Percentiles rank a stretch among this genome's conserved stretches.
These are phyloP conservation scores for Paspalum notatum DNA, from an alignment of 176 grass and related monocot genomes.

Conservation along the genomic window DNA sequence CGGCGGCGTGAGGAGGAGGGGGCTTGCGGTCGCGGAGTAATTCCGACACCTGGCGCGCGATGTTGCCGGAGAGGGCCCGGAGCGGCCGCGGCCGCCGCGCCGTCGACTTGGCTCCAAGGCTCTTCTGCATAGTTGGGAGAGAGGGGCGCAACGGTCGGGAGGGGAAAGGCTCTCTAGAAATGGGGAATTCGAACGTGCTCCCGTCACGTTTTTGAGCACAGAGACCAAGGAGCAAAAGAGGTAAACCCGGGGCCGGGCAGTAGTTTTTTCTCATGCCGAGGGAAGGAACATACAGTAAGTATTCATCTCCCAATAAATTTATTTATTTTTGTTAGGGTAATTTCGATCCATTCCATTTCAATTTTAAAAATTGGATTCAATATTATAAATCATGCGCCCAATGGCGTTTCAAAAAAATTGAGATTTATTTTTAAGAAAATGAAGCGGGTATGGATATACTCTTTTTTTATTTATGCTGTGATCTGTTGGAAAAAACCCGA, in stretches of 20 bases:
- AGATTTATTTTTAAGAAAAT: too few relatives aligned
- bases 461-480: too few relatives aligned
- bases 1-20: neutral
- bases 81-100: constrained; percentile 60
- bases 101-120: constrained; percentile 47
- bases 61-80: constrained; percentile 51
- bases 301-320: too few relatives aligned
- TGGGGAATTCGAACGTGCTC: constrained; percentile 24
- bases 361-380: too few relatives aligned
- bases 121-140: constrained; percentile 51
- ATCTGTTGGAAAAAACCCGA: neutral
- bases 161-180: neutral
- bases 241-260: too few relatives aligned
- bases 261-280: neutral
- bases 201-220: neutral
- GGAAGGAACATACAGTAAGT: too few relatives aligned
- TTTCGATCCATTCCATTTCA: too few relatives aligned
- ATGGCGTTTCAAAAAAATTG: too few relatives aligned
- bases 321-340: too few relatives aligned
- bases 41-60: constrained; percentile 17
- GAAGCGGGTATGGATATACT: too few relatives aligned
- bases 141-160: constrained; percentile 50
- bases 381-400: too few relatives aligned
- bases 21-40: constrained; percentile 47
- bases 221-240: neutral